Percentiles rank a stretch among this genome's conserved stretches.
These are phyloP conservation scores for Lichtheimia hyalospora DNA, from an alignment of 371 early-diverging fungal species.

Conservation along the genomic window DNA sequence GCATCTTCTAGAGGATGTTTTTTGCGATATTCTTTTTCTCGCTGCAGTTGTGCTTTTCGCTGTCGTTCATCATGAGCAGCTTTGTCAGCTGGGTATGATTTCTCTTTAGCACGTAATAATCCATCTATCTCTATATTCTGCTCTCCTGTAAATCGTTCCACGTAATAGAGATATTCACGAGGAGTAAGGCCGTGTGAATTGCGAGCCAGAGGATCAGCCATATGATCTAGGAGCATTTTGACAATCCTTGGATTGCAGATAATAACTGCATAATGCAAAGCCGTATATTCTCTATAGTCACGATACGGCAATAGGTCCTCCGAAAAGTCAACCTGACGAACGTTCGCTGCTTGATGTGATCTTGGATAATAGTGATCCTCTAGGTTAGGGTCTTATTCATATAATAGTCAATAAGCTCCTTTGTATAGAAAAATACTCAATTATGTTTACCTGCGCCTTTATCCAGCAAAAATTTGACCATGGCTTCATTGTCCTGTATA, in stretches of 20 bases:
- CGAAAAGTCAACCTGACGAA: constrained; percentile 44
- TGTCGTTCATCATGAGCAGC: constrained; percentile 43
- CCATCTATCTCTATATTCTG: constrained; percentile 44
- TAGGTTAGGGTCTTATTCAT: constrained; percentile 36
- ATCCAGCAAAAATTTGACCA: constrained; percentile 44
- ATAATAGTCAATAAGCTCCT: background rate
- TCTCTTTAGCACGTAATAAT: constrained; percentile 38
- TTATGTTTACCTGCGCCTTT: constrained; percentile 41
- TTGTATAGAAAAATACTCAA: background rate
- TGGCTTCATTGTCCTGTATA: constrained; percentile 47
- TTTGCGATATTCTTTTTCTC: constrained; percentile 53
- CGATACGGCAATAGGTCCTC: constrained; percentile 47
- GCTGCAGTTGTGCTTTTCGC: constrained; percentile 37
- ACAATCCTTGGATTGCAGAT: constrained; percentile 59
- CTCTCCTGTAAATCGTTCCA: constrained; percentile 49
- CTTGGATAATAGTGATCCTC: constrained; percentile 50
- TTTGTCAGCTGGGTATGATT: constrained; percentile 33
- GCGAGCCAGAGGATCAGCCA: constrained; percentile 56
- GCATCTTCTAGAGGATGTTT: constrained; percentile 58
- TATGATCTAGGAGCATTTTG: constrained; percentile 57
- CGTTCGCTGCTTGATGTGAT: constrained; percentile 46
- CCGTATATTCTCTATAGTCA: constrained; percentile 53
- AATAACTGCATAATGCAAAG: constrained; percentile 68
- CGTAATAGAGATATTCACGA: constrained; percentile 49
- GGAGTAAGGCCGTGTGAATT: constrained; percentile 47